These are phyloP conservation scores for Tetrahymena thermophila DNA, from an alignment of 73 alveolate species.

Conservation along the genomic window DNA sequence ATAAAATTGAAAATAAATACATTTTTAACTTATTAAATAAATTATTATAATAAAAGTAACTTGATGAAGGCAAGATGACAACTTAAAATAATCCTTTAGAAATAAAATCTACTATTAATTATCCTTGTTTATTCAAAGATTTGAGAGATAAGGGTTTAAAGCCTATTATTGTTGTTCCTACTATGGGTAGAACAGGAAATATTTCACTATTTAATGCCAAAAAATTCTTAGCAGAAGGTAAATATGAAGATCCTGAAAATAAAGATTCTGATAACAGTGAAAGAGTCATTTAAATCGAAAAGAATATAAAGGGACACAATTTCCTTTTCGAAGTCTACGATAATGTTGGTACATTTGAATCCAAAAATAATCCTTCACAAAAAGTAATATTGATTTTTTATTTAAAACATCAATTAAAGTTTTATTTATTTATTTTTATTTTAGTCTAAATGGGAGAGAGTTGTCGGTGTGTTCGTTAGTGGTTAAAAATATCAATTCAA, in stretches of 20 bases:
- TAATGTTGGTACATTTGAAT: slow-evolving; percentile 55
- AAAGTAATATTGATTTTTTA: slow-evolving; percentile 8
- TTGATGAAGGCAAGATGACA: slow-evolving; percentile 38
- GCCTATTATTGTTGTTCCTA: slow-evolving; percentile 55
- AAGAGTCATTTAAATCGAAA: slow-evolving; percentile 27
- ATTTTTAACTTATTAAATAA: too few relatives aligned
- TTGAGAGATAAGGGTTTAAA: slow-evolving; percentile 42
- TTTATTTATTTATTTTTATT: not conserved
- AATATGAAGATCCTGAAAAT: slow-evolving; percentile 29
- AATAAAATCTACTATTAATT: slow-evolving; percentile 36
- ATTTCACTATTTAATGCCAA: slow-evolving; percentile 50
- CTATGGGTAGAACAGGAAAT: slow-evolving; percentile 46
- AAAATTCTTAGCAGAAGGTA: slow-evolving; percentile 48
- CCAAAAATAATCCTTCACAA: slow-evolving; percentile 43
- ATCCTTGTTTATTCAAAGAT: slow-evolving; percentile 55
- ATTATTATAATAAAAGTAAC: slow-evolving; percentile 32
- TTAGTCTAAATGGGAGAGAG: slow-evolving; percentile 55
- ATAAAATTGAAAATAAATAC: not conserved
- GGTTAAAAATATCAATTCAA: slow-evolving; percentile 65
- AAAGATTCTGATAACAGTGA: slow-evolving; percentile 40
- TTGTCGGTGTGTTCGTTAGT: slow-evolving; percentile 59
- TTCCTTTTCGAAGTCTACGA: slow-evolving; percentile 45
- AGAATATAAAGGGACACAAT: slow-evolving; percentile 36
- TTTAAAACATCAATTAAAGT: not conserved
- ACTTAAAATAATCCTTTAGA: slow-evolving; percentile 30